Evolutionary conservation across 495 filamentous ascomycete genomes (phyloP), one percentile per base, ranked within the genome.

Genomic region (Bathelium albidoporum): DNA sequence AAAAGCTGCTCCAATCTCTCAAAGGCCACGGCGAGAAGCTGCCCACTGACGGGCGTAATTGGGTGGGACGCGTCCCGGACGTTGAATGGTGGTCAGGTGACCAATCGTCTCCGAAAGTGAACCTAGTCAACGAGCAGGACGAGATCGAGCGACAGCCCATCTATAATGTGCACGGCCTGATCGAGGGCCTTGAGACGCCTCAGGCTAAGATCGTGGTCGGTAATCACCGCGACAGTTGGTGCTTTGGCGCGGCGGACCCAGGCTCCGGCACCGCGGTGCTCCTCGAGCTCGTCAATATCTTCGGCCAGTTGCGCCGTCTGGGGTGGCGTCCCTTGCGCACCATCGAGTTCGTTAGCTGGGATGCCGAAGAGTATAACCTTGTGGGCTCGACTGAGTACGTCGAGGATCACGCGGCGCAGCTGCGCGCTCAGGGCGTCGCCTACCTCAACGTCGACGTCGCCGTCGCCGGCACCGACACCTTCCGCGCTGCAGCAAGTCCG

Each of bases 371-470:
- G 73, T 97, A 96, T 75, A 97, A 97, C 73, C 73, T 93, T 36
- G 91, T 97, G 61, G 94, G 94, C 16, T 94, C 90, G 11, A 97
- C 95, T 24, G 95, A 98, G 72, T 91, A 89, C 68, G 93, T 97
- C 41, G 94, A 98, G 76, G 81, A 81, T 24, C 74, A 81, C 59
- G 70, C 83, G 10, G 81, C 84, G 2, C 69, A 75, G 18, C 75
- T 89, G 7, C 85, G 85, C 7, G 71, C 74, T 16, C 74, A 87
- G 69, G 87, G 78, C 0, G 82, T 90, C 59, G 92, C 89, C 7
- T 98, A 98, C 72, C 77, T 98, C 65, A 98, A 98, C 71, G 86
- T 98, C 53, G 95, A 92, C 69, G 81, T 85, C n/a, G 93, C 86
- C 32, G 88, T 96, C 11, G 80, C 80, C 7, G 94, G 94, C 18